Evolutionary conservation across 1,284 basidiomycete genomes (phyloP), one percentile per base, ranked within the genome.

Genomic region (Trichosporon ovoides): DNA sequence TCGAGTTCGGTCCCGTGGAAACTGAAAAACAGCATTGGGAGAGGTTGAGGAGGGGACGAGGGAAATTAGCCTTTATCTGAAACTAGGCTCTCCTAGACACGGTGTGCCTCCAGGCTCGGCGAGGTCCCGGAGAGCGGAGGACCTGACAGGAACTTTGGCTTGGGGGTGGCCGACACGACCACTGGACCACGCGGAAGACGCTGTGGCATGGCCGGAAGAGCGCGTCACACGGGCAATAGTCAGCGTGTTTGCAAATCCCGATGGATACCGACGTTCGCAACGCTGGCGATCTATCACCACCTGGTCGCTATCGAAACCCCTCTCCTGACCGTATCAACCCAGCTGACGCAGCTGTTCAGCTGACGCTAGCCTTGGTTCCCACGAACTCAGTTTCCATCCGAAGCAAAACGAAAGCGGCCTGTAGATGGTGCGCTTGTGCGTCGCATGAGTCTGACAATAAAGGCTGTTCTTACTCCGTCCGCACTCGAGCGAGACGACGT

Each of bases 61-160:
- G n/a, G 16, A 18, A 28, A 31, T 48, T 28, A 48, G 43, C 43
- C 43, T 48, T 43, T 48, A 48, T 48, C 43, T 48, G 43, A 48
- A 48, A 48, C 43, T 24, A 48, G 43, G n/a, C 22, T n/a, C 38
- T 22, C 38, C 38, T 31, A 9, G 5, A 31, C 38, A 19, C 20
- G 10, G 14, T 12, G 22, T 40, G 3, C 12, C 38, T 14, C 38
- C 38, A 43, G 38, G 38, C 13, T 22, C 38, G 14, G 38, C 38
- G 20, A 43, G 38, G 38, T 43, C 3, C 35, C 35, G 35, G 24
- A 19, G 24, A 22, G 22, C 22, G 24, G 43, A 12, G 38, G 38
- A 24, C 38, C 38, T 24, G 38, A 19, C 20, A 38, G 38, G 38
- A 31, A 43, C 38, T 14, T 22, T 19, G 18, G 22, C 20, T 24